Conservation (phyloP, 768 basidiomycete genomes). For the Russula sp. region DNA sequence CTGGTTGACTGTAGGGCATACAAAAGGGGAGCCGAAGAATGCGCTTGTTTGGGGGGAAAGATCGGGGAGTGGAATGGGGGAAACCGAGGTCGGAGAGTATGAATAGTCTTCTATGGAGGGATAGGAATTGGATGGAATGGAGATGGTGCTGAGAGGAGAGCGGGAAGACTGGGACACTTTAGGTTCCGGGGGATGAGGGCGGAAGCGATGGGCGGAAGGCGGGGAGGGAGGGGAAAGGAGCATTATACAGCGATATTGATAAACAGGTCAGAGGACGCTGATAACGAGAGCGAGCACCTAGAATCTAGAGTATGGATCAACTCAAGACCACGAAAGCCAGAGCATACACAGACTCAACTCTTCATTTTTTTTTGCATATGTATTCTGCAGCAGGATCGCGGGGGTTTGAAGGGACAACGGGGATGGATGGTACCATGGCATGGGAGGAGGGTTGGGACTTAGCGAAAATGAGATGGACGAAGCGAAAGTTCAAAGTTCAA, state of each 20-base stretch:
- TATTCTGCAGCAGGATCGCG: too few relatives aligned
- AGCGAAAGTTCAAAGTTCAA: too few relatives aligned
- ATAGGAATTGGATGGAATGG: not conserved
- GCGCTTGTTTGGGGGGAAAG: conserved; percentile 26
- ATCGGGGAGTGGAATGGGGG: conserved; percentile 16
- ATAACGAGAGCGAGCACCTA: not conserved
- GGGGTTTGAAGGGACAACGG: too few relatives aligned
- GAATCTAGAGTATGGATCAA: too few relatives aligned
- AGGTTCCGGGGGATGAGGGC: conserved; percentile 9
- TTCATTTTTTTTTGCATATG: too few relatives aligned
- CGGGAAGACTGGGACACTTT: conserved; percentile 9
- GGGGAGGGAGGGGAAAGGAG: conserved; percentile 28
- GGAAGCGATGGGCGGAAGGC: conserved; percentile 16
- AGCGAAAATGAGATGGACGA: too few relatives aligned
- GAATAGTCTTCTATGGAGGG: conserved; percentile 15
- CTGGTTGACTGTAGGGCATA: conserved; percentile 6
- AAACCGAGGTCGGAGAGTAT: conserved; percentile 14
- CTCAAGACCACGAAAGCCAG: too few relatives aligned
- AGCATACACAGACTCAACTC: too few relatives aligned
- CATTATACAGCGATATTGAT: conserved; percentile 22
- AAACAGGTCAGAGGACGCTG: conserved; percentile 3
- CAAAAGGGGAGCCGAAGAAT: conserved; percentile 26
- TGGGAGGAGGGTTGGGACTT: too few relatives aligned
- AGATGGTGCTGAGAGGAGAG: conserved; percentile 16
- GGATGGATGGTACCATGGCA: too few relatives aligned